Evolutionary conservation across 176 grass and related monocot genomes (phyloP).

Genomic region (Oryza officinalis): DNA sequence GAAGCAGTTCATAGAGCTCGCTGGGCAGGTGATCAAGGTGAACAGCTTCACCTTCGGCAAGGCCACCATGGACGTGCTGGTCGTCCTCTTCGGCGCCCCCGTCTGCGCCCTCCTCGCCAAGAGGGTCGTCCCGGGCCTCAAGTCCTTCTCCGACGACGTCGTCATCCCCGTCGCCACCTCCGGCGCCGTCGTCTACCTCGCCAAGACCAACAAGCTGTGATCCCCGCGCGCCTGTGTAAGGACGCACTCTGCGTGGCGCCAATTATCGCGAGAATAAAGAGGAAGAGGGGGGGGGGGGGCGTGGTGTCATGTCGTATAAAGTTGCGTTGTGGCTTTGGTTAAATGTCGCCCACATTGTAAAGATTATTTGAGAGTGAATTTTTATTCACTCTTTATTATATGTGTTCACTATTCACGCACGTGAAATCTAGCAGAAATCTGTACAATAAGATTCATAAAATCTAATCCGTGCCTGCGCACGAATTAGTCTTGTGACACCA

Average conservation of each 20-base stretch:
- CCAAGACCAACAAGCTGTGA: constrained; percentile 68
- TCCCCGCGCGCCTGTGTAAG: not conserved
- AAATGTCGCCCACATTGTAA: not conserved
- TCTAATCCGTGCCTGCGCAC: too few species aligned
- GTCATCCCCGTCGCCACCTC: constrained; percentile 70
- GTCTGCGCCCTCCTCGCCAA: constrained; percentile 53
- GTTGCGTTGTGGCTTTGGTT: not conserved
- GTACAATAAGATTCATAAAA: too few species aligned
- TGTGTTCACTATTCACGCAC: not conserved
- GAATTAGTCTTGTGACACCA: too few species aligned
- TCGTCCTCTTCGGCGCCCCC: constrained; percentile 57
- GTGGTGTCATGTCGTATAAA: not conserved
- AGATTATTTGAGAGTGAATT: not conserved
- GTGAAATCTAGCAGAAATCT: not conserved
- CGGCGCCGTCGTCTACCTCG: constrained; percentile 54
- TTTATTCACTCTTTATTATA: not conserved
- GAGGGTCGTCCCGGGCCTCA: constrained; percentile 61
- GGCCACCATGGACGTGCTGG: constrained; percentile 33
- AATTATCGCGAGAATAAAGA: not conserved
- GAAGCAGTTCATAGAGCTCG: constrained; percentile 18
- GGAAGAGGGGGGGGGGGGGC: too few species aligned
- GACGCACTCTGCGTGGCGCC: too few species aligned
- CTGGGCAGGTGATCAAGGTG: constrained; percentile 7
- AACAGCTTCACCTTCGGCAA: constrained; percentile 52
- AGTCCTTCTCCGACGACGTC: constrained; percentile 61